Evolutionary conservation across 345 rosid genomes (phyloP), one percentile per base, ranked within the genome.

Genomic region (Eutrema heterophyllum): DNA sequence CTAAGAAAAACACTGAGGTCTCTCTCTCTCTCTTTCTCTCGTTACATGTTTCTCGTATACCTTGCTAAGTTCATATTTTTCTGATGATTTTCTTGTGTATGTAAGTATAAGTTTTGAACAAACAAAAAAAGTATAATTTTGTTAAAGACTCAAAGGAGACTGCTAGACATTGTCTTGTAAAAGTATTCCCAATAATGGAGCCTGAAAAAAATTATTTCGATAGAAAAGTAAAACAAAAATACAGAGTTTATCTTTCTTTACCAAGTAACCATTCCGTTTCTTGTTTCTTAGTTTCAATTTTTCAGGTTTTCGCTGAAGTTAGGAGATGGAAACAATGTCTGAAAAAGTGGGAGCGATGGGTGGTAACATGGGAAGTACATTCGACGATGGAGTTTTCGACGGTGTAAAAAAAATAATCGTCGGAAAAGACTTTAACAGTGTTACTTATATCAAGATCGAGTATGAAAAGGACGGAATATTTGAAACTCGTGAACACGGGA

Each of bases 301-400:
- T 43, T 15, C 64, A 72, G 63, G 64, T 52, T 62, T 12, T 50
- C 2, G 10, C 29, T 48, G 18, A 62, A 4, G 44, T 32, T 39
- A 27, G 41, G 48, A 53, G 52, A 63, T 54, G 27, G 64, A 56
- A 35, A n/a, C 57, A 45, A 73, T 73, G 77, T 55, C 65, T 2
- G 50, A 55, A 56, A 73, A 73, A 21, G 8, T 64, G 32, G 64
- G 64, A 64, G 14, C 56, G 0, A 8, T 73, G 30, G 76, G 76
- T 72, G 72, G 78, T 67, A 57, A 43, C 73, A 33, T 0, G 6
- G 79, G 73, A 43, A 46, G 0, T 1, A 1, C 55, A 50, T 75
- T 75, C 36, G 73, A 75, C 49, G 73, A 75, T 60, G 79, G 73
- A 2, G 32, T 68, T 75, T 75, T 67, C 2, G 68, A 67, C 15